Base-by-base conservation (phyloP, 2,329 filamentous ascomycete genomes). In the Apiospora marii region DNA sequence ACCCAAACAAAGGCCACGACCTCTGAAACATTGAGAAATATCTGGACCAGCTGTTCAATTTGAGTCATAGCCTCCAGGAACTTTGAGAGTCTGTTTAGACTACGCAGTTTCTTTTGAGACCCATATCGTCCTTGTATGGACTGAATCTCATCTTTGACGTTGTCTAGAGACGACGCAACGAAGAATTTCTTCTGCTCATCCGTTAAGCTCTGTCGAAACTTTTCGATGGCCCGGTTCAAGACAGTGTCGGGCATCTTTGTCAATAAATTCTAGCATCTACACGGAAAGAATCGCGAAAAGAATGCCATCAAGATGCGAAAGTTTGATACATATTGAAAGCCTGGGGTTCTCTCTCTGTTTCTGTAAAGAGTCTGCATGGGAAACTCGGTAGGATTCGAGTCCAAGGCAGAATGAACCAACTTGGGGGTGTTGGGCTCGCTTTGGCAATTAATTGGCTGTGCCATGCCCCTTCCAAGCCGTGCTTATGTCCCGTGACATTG, bases 41-140 rank as follows among this genome's bases (percentile, higher is more conserved):
- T 68, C 24, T 72, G 67, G 8, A 76, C 75, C 3, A 78, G 44
- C 53, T 77, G 71, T 30, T 76, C 75, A 5, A 78, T 70, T 34
- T 78, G 74, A 6, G 67, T 67, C 77, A 77, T 77, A 0, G 74
- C 77, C 27, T 77, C 76, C 0, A 78, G 49, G 30, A 78, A 78
- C 30, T 74, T 75, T 3, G 73, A 75, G 3, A 78, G 46, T 48
- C 74, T 72, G 3, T 43, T 73, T 12, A 78, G 43, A 24, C 67
- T 75, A 3, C 76, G 72, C 14, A 77, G 70, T 19, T 73, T 73
- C 43, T 73, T 77, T 19, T 48, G 30, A 1, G 75, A 73, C 8
- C 75, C 76, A n/a, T 70, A 27, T 24, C 69, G 68, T 19, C 48
- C 27, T 27, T 75, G 71, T 4, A 76, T 73, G 12, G 69, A 16